Base-by-base conservation (phyloP, 345 rosid genomes). In the Hirschfeldia incana region DNA sequence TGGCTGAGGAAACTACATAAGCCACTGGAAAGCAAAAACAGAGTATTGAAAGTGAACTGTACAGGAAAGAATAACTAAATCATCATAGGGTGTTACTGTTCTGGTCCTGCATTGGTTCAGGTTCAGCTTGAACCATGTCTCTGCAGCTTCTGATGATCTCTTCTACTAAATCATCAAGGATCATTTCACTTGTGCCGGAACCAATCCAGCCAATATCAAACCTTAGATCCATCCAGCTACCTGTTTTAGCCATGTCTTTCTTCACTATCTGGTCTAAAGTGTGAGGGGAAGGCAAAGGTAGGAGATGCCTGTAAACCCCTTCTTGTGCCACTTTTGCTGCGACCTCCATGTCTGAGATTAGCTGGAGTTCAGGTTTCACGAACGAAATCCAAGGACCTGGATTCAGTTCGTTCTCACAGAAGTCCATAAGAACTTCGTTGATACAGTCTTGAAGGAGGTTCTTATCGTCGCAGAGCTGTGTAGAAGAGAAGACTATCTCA, bases 221-320 rank as follows among this genome's bases (percentile, higher is more conserved):
- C 30, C 83, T 82, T 53, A 88, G 88, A 84, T 90, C 90, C 97
- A 92, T 90, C 98, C 98, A 94, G 15, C 85, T 78, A 75, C 90
- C 88, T 15, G 73, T 71, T 77, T 77, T 89, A 4, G 88, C 85
- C 94, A 94, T 78, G 85, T 90, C 98, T 84, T 92, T 94, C 51
- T 74, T 80, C 66, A 92, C 90, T 44, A 93, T 84, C 85, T 89
- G 97, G 65, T 92, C 97, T 74, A 94, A 77, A 6, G 94, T 85
- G 78, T 42, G 89, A 65, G 97, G 97, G n/a, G 85, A 66, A 13
- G 94, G 91, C 61, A 86, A 77, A 9, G 91, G 93, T 70, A 81
- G 72, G 65, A 91, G 89, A 83, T 93, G 88, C 96, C 96, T 88
- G 44, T 85, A 74, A 70, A 92, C 89, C 37, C 86, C 90, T 76